phyloP scores from a whole-genome alignment of 176 grass and related monocot species.

The Luzula sylvatica region DNA sequence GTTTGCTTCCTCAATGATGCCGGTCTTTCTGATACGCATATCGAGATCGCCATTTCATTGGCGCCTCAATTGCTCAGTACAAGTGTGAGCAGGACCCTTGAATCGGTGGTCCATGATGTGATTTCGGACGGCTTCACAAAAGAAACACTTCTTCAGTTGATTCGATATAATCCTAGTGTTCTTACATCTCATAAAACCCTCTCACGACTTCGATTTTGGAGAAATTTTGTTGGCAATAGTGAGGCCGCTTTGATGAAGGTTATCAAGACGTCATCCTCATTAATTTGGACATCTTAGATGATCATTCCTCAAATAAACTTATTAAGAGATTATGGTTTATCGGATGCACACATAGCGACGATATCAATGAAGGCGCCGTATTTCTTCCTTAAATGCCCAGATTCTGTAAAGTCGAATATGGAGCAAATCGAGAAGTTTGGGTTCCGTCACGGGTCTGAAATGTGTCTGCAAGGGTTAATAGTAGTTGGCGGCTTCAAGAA shows the following conservation, averaged over 20 bases:
- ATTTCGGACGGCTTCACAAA: not conserved
- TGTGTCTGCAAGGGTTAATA: not conserved
- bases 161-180: constrained; percentile 4
- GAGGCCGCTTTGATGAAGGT: not conserved
- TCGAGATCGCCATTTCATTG: not conserved
- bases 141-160: constrained; percentile 12
- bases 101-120: not conserved
- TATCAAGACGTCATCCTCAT: not conserved
- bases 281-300: not conserved
- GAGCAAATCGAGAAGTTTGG: not conserved
- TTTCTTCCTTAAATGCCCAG: not conserved
- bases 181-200: not conserved
- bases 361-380: not conserved
- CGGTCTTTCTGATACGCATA: constrained; percentile 1
- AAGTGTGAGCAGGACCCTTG: constrained; percentile 9
- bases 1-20: constrained; percentile 11
- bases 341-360: not conserved
- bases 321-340: not conserved
- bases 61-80: not conserved
- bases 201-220: constrained; percentile 12
- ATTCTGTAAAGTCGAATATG: not conserved
- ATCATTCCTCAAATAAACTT: not conserved
- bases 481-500: not conserved
- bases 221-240: not conserved
- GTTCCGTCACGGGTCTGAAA: not conserved